Evolutionary conservation across 495 filamentous ascomycete genomes (phyloP).

Genomic region (Immersiella caudata): DNA sequence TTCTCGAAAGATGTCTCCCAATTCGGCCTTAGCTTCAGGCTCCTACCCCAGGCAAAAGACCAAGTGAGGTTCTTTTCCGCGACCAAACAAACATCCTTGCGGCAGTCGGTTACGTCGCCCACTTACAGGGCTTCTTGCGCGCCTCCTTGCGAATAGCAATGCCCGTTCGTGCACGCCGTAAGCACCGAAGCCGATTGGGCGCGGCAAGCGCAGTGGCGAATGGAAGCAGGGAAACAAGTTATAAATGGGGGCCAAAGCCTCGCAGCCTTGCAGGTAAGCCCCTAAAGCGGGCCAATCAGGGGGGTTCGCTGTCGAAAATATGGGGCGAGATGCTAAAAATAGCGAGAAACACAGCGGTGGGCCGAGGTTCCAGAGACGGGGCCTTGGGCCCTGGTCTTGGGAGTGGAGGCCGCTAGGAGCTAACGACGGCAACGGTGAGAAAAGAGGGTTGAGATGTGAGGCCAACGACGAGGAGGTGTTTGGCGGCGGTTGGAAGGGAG

Average conservation of each 20-base stretch:
- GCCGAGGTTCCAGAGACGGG: background rate
- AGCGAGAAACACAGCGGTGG: no score
- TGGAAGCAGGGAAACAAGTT: background rate
- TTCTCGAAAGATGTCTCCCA: background rate
- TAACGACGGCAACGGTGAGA: no score
- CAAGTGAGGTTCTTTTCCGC: background rate
- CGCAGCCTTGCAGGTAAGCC: conserved; percentile 15
- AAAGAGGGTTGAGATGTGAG: background rate
- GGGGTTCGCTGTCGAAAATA: background rate
- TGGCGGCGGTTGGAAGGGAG: background rate
- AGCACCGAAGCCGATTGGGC: conserved; percentile 9
- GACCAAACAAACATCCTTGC: background rate
- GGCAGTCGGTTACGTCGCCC: background rate
- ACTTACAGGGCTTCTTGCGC: background rate
- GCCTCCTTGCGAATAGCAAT: conserved; percentile 13
- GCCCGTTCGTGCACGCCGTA: background rate
- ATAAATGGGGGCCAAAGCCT: conserved; percentile 28
- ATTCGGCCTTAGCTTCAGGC: background rate
- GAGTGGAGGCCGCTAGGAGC: background rate
- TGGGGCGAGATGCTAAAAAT: background rate
- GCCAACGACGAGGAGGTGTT: background rate
- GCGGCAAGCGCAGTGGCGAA: background rate
- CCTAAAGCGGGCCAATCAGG: background rate
- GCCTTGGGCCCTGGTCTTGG: background rate
- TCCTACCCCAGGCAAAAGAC: background rate